Conservation (phyloP, 2,329 filamentous ascomycete genomes). For the Tolypocladium endophyticum region DNA sequence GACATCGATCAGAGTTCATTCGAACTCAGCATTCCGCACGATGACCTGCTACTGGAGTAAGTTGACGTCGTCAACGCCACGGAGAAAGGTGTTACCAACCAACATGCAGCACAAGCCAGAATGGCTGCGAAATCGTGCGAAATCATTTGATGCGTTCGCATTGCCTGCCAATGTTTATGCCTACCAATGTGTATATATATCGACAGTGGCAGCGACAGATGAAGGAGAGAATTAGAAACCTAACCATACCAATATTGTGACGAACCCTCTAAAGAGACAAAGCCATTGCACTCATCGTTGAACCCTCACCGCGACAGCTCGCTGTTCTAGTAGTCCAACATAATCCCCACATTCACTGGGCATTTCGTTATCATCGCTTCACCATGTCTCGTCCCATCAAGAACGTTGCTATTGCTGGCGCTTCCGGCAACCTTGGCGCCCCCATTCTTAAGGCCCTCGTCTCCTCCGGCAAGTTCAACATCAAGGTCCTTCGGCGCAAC, state of each 20-base stretch:
- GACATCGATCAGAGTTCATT: neutral
- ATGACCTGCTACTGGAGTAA: too few species aligned
- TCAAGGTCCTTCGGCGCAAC: conserved; percentile 23
- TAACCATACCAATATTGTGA: neutral
- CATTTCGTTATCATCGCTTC: neutral
- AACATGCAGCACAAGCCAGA: neutral
- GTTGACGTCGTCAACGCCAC: neutral
- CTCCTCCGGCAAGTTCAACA: conserved; percentile 20
- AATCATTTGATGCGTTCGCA: neutral
- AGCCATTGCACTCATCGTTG: too few species aligned
- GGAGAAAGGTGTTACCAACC: neutral
- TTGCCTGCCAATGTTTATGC: neutral
- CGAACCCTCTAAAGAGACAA: neutral
- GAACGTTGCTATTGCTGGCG: conserved; percentile 27
- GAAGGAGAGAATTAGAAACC: neutral
- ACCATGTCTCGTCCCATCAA: conserved; percentile 20
- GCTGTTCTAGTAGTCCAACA: neutral
- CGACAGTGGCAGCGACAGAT: neutral
- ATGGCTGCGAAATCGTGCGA: neutral
- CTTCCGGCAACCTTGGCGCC: conserved; percentile 23
- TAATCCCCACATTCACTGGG: neutral
- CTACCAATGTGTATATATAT: neutral
- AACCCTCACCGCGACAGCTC: neutral
- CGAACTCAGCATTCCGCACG: neutral
- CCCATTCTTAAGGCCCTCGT: conserved; percentile 18